These are phyloP conservation scores for Brassica nigra DNA, from an alignment of 345 rosid species.

Conservation along the genomic window DNA sequence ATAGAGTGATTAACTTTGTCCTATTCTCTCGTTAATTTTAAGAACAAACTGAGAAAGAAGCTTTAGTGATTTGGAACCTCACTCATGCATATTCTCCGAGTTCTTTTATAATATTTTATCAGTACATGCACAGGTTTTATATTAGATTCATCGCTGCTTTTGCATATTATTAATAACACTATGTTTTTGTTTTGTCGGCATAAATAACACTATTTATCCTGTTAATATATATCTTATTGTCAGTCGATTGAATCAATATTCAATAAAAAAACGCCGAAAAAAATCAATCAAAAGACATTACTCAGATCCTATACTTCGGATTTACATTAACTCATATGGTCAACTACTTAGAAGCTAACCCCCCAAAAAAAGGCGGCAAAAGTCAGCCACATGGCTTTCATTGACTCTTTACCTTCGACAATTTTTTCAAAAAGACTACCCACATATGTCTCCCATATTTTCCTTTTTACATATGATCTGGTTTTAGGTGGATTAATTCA, in stretches of 20 bases:
- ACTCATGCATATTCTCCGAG: conserved; percentile 10
- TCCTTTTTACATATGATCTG: conserved; percentile 10
- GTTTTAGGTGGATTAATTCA: conserved; percentile 12
- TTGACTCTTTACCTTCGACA: neutral
- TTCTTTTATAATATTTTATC: neutral
- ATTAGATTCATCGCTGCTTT: conserved; percentile 2
- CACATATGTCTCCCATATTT: conserved; percentile 6
- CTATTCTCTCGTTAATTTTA: neutral
- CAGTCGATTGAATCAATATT: conserved; percentile 7
- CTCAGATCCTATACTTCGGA: conserved; percentile 14
- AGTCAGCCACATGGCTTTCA: neutral
- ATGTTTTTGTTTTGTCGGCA: neutral
- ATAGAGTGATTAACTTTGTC: conserved; percentile 18
- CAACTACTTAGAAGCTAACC: conserved; percentile 13
- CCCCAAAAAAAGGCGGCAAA: conserved; percentile 21
- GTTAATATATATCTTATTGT: neutral
- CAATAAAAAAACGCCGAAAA: neutral
- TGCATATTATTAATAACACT: neutral
- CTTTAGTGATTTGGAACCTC: conserved; percentile 23
- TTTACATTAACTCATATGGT: conserved; percentile 17
- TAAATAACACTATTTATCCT: neutral
- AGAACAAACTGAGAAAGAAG: neutral
- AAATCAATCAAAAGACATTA: neutral
- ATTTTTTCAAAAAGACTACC: neutral
- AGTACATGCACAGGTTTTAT: neutral